Evolutionary conservation across 495 filamentous ascomycete species (phyloP), one percentile per base, ranked within the genome.

Genomic region (Lophiotrema nucula): DNA sequence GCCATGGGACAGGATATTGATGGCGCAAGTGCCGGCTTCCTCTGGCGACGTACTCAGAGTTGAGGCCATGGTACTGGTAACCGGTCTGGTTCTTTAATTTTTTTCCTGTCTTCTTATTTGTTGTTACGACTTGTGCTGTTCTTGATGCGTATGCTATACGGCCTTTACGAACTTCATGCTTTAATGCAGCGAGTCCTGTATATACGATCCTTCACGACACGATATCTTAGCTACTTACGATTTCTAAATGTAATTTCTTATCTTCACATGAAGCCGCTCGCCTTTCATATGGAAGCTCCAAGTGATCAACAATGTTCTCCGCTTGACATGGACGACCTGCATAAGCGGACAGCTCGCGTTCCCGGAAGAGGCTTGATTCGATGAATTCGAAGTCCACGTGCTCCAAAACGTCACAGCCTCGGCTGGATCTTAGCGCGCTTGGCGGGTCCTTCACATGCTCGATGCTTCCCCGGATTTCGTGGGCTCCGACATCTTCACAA

Each of bases 1-100:
- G 49, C 35, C 50, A 59, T 57, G 55, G 54, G 22, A 41, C 31
- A 18, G 42, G 49, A 10, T 27, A 22, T 4, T n/a, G 22, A 45
- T 49, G 60, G 60, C 60, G 60, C 60, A 64, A 64, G 60, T 53
- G 55, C 60, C 60, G 54, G 60, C 60, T 64, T 64, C 60, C 54
- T 64, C 60, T 64, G 60, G 60, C 50, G 25, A 43, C 25, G 39
- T 21, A 16, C 10, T 22, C 45, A 56, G 52, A 45, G 55, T 37
- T 37, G 55, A 55, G 37, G 56, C 48, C 43, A 45, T 49, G 50
- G 47, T 48, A 47, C 48, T 52, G 38, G 35, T 51, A 46, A 57
- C 45, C 21, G 19, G 38, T 39, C 35, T 24, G 38, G 28, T 25
- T 43, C n/a, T 35, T 35, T 35, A 8, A 35, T 35, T 8, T 35